Evolutionary conservation across 148 eudicot species (phyloP), one percentile per base, ranked within the genome.

Genomic region (Silene uniflora): DNA sequence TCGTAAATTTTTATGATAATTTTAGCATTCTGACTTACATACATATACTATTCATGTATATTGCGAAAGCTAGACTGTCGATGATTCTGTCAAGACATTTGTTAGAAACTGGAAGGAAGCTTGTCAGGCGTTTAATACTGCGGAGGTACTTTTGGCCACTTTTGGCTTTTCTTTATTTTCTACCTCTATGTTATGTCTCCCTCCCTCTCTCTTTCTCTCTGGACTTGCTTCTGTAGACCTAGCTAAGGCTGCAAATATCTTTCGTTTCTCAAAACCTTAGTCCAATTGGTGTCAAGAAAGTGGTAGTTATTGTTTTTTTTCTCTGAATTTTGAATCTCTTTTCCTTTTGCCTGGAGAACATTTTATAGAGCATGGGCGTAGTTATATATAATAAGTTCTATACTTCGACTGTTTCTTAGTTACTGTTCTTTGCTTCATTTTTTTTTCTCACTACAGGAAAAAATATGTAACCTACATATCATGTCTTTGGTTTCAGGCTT

Each of bases 51-150:
- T 21, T 63, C 42, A 27, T 63, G 39, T 24, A 27, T 27, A 14
- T 63, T 63, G 6, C 27, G 67, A 17, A 21, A 63, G 67, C 67
- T 27, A 63, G 67, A 63, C 25, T 63, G 42, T 63, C 16, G 67
- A 63, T 29, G 79, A 83, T 66, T 81, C 86, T 35, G 71, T 84
- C 73, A 77, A 74, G 77, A 75, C 74, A 73, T 91, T 89, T 79
- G 62, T 91, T 71, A 81, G 86, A 73, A 82, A 79, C 18, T 91
- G 93, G 96, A 91, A 86, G 81, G 89, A 89, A 77, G 87, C 86
- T 29, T 89, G 93, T 69, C 79, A 46, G 73, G 83, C 60, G 73
- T 82, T 87, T 65, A 75, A 62, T 79, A 84, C 84, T 17, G 61
- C 79, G 25, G 83, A 84, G 96, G 96, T 91, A 85, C 79, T 71